These are phyloP conservation scores for Linnemannia zychae DNA, from an alignment of 192 early-diverging fungal species.

Conservation along the genomic window DNA sequence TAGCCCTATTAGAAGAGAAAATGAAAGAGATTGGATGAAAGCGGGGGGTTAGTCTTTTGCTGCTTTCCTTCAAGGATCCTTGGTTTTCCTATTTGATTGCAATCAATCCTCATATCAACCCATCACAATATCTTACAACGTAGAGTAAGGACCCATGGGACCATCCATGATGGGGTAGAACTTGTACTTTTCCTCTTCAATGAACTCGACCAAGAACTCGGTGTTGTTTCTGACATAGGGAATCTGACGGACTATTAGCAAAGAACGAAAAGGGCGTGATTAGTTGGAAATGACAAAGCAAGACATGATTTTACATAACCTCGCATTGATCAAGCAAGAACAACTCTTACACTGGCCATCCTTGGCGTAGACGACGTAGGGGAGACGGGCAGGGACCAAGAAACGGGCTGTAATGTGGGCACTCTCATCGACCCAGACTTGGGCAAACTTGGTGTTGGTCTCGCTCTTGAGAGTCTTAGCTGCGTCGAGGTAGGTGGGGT, in stretches of 20 bases:
- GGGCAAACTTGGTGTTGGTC: conserved; percentile 38
- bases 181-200: conserved; percentile 52
- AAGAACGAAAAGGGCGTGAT: background rate
- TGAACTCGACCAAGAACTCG: conserved; percentile 49
- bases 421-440: conserved; percentile 51
- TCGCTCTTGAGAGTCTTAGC: conserved; percentile 42
- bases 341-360: conserved; percentile 44
- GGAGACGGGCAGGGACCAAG: conserved; percentile 52
- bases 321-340: background rate
- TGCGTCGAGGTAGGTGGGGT: conserved; percentile 46
- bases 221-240: conserved; percentile 52
- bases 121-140: conserved; percentile 31
- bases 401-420: conserved; percentile 45
- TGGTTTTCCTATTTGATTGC: too few relatives aligned
- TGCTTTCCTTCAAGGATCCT: background rate
- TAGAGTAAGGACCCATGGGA: conserved; percentile 44
- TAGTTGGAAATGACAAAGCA: background rate
- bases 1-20: conserved; percentile 16
- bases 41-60: too few relatives aligned
- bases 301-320: background rate
- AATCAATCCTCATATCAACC: too few relatives aligned
- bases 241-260: conserved; percentile 42
- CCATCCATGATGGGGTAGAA: conserved; percentile 40
- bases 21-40: background rate
- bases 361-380: conserved; percentile 49